Percentiles rank a stretch among this genome's conserved stretches.
Evolutionary conservation across 345 rosid genomes (phyloP).

Genomic region (Firmiana major): DNA sequence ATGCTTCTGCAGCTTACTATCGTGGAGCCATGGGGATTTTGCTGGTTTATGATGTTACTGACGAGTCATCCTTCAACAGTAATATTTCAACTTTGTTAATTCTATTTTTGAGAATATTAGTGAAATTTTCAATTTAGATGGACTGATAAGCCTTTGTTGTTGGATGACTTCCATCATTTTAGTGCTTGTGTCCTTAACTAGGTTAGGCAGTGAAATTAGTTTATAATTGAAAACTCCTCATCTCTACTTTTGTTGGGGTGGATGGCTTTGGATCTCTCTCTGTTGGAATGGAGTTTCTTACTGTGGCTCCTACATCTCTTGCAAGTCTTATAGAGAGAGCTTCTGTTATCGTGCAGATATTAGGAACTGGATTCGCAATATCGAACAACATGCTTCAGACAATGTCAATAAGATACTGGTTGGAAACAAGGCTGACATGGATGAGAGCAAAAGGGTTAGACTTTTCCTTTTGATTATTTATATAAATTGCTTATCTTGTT

Average conservation of each 20-base stretch:
- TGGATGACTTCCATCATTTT: neutral
- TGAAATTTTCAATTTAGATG: neutral
- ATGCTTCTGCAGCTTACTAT: constrained; percentile 33
- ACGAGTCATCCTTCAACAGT: constrained; percentile 69
- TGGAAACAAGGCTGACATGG: constrained; percentile 99
- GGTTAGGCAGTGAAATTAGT: neutral
- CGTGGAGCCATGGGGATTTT: constrained; percentile 89
- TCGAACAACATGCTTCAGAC: constrained; percentile 96
- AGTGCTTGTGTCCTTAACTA: neutral
- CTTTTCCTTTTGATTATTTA: neutral
- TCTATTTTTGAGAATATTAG: neutral
- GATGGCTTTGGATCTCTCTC: constrained; percentile 8
- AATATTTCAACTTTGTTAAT: neutral
- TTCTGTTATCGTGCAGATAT: constrained; percentile 20
- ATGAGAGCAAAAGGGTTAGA: constrained; percentile 88
- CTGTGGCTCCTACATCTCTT: constrained; percentile 4
- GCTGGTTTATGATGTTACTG: constrained; percentile 79
- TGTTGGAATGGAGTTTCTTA: constrained; percentile 8
- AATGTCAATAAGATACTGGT: constrained; percentile 90
- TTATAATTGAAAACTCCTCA: neutral
- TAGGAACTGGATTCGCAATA: constrained; percentile 97
- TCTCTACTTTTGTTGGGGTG: constrained; percentile 6
- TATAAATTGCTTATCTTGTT: constrained; percentile 2
- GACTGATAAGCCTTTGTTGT: neutral
- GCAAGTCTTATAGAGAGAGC: constrained; percentile 5